A percentile compares a stretch with the other conserved stretches of the same genome.
These are phyloP conservation scores for Aspergillus terreus DNA, from an alignment of 2,329 filamentous ascomycete species.

Conservation along the genomic window DNA sequence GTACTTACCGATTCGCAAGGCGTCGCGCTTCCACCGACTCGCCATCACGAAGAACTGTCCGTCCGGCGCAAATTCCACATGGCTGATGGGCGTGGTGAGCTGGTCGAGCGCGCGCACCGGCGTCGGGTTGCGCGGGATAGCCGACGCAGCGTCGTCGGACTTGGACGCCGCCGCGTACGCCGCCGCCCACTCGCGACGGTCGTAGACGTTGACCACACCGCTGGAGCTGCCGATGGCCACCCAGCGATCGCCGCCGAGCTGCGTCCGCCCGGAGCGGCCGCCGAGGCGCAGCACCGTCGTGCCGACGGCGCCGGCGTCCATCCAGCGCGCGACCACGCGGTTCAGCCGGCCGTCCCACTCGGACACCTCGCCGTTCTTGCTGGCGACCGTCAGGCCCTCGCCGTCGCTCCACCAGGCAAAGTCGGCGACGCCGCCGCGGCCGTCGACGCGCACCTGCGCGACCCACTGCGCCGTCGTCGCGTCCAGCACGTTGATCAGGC, in stretches of 20 bases:
- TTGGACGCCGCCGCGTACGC: constrained; percentile 25
- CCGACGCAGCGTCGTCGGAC: constrained; percentile 30
- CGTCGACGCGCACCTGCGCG: constrained; percentile 75
- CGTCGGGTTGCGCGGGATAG: constrained; percentile 64
- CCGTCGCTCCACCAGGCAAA: constrained; percentile 91
- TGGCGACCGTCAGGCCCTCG: constrained; percentile 74
- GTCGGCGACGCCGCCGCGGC: constrained; percentile 78
- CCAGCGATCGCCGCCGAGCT: constrained; percentile 75
- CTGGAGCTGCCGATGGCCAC: constrained; percentile 80
- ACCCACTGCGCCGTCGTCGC: constrained; percentile 82
- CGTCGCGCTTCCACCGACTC: constrained; percentile 83
- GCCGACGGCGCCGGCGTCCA: constrained; percentile 83
- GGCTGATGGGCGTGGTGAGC: constrained; percentile 78
- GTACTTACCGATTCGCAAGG: constrained; percentile 61
- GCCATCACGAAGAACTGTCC: constrained; percentile 86
- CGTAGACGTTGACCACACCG: constrained; percentile 91
- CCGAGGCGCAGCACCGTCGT: constrained; percentile 80
- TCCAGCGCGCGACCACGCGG: constrained; percentile 76
- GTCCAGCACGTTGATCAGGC: constrained; percentile 80
- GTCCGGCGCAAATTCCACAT: constrained; percentile 78
- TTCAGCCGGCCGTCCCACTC: constrained; percentile 74
- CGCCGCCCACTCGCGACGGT: constrained; percentile 63
- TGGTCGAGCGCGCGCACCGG: constrained; percentile 76
- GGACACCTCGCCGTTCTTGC: constrained; percentile 82
- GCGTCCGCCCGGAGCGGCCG: constrained; percentile 34